Percentiles rank a stretch among this genome's conserved stretches.
phyloP scores from a whole-genome alignment of 345 rosid genomes.

The Salix udensis region DNA sequence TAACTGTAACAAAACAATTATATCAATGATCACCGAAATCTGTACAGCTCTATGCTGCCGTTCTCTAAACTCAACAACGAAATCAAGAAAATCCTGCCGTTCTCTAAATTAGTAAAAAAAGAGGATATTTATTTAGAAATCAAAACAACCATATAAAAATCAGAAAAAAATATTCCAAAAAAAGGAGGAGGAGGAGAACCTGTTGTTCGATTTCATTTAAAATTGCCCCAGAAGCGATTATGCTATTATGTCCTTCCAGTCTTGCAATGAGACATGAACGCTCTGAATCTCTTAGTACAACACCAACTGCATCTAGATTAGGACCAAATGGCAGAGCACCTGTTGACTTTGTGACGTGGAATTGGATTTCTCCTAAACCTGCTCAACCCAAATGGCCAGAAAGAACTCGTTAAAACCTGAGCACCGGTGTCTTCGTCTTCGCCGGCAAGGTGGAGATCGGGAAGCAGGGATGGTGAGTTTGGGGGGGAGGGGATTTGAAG shows the following conservation, averaged over 20 bases:
- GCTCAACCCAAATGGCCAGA: conserved; percentile 2
- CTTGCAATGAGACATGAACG: conserved; percentile 30
- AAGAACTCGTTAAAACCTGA: background rate
- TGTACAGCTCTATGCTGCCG: no score
- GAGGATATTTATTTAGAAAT: background rate
- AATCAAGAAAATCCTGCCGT: background rate
- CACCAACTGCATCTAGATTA: conserved; percentile 28
- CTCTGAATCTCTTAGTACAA: conserved; percentile 5
- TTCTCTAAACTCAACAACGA: background rate
- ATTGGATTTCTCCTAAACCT: conserved; percentile 36
- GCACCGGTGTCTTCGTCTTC: no score
- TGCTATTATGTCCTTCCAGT: conserved; percentile 15
- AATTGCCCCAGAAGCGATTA: conserved; percentile 24
- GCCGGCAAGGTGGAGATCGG: no score
- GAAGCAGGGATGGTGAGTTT: no score
- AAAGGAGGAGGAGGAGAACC: background rate
- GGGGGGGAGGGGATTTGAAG: no score
- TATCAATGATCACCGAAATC: no score
- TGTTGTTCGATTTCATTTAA: conserved; percentile 18
- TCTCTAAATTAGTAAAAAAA: background rate
- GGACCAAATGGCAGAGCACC: conserved; percentile 48
- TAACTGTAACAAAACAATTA: no score
- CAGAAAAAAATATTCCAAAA: background rate
- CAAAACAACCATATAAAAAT: background rate
- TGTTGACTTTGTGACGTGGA: conserved; percentile 30